Evolutionary conservation across 768 basidiomycete species (phyloP).

Genomic region (Trametes maxima): DNA sequence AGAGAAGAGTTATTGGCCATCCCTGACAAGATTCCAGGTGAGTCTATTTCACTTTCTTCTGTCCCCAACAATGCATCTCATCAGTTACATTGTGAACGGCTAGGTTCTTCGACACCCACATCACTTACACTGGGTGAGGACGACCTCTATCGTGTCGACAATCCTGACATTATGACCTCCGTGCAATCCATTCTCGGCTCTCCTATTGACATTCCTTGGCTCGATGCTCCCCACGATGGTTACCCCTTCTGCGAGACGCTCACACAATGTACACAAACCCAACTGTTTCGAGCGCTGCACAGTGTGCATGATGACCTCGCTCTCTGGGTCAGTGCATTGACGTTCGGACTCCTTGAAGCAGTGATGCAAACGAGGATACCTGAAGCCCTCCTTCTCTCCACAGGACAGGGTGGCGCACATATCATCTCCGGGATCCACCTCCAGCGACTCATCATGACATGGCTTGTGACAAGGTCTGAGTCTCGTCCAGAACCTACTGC

Average conservation of each 20-base stretch:
- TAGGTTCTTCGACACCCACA: too few species aligned
- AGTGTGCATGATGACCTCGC: slow-evolving; percentile 6
- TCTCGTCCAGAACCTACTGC: too few species aligned
- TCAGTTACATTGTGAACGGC: too few species aligned
- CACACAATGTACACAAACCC: not conserved
- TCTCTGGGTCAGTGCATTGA: slow-evolving; percentile 13
- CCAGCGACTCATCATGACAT: not conserved
- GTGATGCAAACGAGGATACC: not conserved
- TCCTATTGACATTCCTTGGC: not conserved
- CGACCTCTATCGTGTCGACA: too few species aligned
- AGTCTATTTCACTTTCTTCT: too few species aligned
- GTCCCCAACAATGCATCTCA: too few species aligned
- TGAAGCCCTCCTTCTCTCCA: not conserved
- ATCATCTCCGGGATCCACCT: not conserved
- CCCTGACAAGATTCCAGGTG: too few species aligned
- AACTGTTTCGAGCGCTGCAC: not conserved
- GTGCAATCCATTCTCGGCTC: too few species aligned
- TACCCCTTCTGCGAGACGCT: not conserved
- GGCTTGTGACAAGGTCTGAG: too few species aligned
- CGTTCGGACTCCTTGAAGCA: slow-evolving; percentile 12
- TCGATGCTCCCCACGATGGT: not conserved
- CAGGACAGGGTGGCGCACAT: not conserved
- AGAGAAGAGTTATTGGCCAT: too few species aligned
- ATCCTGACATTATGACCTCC: too few species aligned
- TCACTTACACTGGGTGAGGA: too few species aligned